Conservation (phyloP, 2,329 filamentous ascomycete genomes). For the Penicillium thymicola region DNA sequence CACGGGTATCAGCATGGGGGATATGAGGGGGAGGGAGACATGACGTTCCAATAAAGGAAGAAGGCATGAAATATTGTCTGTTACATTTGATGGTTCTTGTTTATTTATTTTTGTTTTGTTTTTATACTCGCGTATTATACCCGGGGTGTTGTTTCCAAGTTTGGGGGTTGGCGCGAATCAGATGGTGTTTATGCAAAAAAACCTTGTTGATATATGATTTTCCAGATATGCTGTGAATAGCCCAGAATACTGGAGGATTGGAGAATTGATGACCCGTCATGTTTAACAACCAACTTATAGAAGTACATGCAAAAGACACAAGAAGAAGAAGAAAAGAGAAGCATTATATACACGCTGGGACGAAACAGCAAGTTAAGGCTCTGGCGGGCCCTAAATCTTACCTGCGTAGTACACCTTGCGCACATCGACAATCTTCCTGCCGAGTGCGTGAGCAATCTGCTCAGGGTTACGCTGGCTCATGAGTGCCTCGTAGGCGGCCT, state of each 20-base stretch:
- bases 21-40: conserved; percentile 24
- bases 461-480: conserved; percentile 82
- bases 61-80: neutral
- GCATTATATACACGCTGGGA: conserved; percentile 27
- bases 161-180: neutral
- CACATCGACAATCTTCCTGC: conserved; percentile 94
- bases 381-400: conserved; percentile 50
- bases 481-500: conserved; percentile 81
- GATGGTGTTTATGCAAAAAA: neutral
- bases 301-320: conserved; percentile 31
- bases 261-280: conserved; percentile 18
- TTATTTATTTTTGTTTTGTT: neutral
- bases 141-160: conserved; percentile 6
- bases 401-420: conserved; percentile 96
- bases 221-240: conserved; percentile 8
- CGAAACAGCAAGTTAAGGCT: conserved; percentile 12
- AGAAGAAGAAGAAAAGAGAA: conserved; percentile 19
- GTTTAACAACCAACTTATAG: conserved; percentile 22
- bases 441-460: conserved; percentile 80
- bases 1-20: conserved; percentile 12
- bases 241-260: conserved; percentile 8
- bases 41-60: conserved; percentile 23
- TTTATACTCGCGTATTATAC: conserved; percentile 9
- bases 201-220: conserved; percentile 10
- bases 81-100: conserved; percentile 9